These are phyloP conservation scores for Calycina herbarum DNA, from an alignment of 2,329 filamentous ascomycete species.

Conservation along the genomic window DNA sequence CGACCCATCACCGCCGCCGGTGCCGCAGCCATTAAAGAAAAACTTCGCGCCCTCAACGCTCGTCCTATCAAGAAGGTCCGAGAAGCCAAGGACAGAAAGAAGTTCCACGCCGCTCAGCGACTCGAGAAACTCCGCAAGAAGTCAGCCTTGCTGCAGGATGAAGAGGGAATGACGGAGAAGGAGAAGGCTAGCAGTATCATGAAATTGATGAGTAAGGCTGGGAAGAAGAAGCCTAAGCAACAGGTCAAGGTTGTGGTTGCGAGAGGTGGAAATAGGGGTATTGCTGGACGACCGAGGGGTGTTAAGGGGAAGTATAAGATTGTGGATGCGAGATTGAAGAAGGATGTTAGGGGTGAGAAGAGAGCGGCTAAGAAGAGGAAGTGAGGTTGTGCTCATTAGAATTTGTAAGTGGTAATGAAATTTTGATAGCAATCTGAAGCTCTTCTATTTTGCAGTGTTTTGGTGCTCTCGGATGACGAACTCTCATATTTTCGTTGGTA, in stretches of 20 bases:
- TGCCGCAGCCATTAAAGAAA: conserved; percentile 90
- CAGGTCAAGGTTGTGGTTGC: conserved; percentile 89
- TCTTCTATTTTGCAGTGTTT: not conserved
- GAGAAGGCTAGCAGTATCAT: conserved; percentile 88
- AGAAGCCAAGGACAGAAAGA: conserved; percentile 95
- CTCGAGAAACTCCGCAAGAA: conserved; percentile 98
- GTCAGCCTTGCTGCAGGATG: conserved; percentile 82
- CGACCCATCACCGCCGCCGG: conserved; percentile 91
- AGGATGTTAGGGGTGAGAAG: conserved; percentile 89
- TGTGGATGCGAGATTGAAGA: conserved; percentile 93
- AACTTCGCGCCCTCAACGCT: conserved; percentile 87
- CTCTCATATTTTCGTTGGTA: not conserved
- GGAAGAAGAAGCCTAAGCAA: conserved; percentile 81
- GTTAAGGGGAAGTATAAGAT: conserved; percentile 98
- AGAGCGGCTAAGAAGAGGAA: conserved; percentile 73
- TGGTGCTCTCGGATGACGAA: not conserved
- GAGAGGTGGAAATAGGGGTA: conserved; percentile 77
- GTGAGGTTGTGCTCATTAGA: conserved; percentile 17
- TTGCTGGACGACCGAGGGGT: conserved; percentile 82
- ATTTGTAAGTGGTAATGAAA: conserved; percentile 3
- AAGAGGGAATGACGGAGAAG: conserved; percentile 91
- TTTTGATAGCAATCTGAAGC: not conserved
- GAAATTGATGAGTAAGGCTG: conserved; percentile 77
- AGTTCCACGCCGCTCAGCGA: conserved; percentile 86
- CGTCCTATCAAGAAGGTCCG: conserved; percentile 98